Base-by-base conservation (phyloP, 495 filamentous ascomycete species). In the Penicillium subrubescens region DNA sequence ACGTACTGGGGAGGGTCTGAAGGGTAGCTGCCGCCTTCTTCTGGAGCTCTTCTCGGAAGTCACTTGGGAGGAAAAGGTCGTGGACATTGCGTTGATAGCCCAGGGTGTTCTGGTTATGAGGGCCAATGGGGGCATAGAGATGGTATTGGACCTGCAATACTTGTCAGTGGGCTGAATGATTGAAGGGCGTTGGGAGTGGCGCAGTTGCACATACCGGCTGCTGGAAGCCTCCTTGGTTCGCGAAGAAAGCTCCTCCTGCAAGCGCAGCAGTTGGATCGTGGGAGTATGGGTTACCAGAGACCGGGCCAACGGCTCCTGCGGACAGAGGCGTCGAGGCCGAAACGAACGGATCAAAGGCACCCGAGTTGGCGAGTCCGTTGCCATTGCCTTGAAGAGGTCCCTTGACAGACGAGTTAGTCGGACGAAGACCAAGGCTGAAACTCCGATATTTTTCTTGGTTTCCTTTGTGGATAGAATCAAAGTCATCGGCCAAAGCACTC, bases 1-100 rank as follows among this genome's bases (percentile, higher is more conserved):
- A 74, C 87, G 71, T 84, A 92, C 90, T 93, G 39, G 92, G 91
- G 58, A 99, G 83, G 14, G 90, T 88, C 76, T 97, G 94, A 39
- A 90, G 81, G 17, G 91, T 88, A 37, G 93, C 92, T 63, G 94
- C 94, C 14, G 88, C 80, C 77, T 96, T 97, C 75, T 91, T 91
- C 67, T 96, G 92, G 44, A 98, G 78, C 21, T 96, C 92, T 80
- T 97, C 92, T 61, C 96, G 84, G 19, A 96, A 74, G 44, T 89
- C 85, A 63, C 93, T 92, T 1, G 92, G 87, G 37, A 98, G 88
- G 73, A 98, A 98, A 58, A 97, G 89, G 72, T 97, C 92, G 71
- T 94, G 91, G 12, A 90, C 89, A 62, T 87, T 88, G 58, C 90
- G 86, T 72, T 98, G 93, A 77, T 95, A 96, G 3, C 88, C 86